Conservation (phyloP, 768 basidiomycete species). For the Rhodotorula toruloides region DNA sequence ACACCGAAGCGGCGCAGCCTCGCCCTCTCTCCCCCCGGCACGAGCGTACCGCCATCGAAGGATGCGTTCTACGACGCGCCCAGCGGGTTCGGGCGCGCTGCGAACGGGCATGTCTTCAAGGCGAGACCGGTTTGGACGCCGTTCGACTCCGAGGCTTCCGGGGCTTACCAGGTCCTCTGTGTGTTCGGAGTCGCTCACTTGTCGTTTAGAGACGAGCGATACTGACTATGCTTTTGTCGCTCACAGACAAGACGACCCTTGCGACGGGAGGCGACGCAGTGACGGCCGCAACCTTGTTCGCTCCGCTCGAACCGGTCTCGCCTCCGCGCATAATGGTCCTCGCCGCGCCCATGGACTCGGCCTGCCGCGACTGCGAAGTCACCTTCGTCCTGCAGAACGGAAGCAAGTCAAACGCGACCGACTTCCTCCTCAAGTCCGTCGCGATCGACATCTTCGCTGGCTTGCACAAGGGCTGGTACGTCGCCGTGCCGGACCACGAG, state of each 20-base stretch:
- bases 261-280: neutral
- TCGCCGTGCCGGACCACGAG: constrained; percentile 13
- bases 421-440: neutral
- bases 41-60: no score
- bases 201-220: no score
- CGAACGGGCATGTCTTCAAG: no score
- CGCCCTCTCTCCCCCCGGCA: no score
- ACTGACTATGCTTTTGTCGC: no score
- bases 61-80: no score
- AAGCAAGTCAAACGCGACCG: neutral
- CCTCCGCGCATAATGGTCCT: neutral
- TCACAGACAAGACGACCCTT: constrained; percentile 5
- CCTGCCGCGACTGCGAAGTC: neutral
- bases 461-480: constrained; percentile 1
- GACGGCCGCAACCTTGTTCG: neutral
- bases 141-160: neutral
- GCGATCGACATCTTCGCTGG: neutral
- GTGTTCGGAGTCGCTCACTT: no score
- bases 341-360: constrained; percentile 4
- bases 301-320: neutral
- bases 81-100: no score
- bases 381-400: neutral
- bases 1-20: no score
- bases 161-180: neutral
- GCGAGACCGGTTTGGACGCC: neutral